Base-by-base conservation (phyloP, 371 early-diverging fungal genomes). In the Zychaea mexicana region DNA sequence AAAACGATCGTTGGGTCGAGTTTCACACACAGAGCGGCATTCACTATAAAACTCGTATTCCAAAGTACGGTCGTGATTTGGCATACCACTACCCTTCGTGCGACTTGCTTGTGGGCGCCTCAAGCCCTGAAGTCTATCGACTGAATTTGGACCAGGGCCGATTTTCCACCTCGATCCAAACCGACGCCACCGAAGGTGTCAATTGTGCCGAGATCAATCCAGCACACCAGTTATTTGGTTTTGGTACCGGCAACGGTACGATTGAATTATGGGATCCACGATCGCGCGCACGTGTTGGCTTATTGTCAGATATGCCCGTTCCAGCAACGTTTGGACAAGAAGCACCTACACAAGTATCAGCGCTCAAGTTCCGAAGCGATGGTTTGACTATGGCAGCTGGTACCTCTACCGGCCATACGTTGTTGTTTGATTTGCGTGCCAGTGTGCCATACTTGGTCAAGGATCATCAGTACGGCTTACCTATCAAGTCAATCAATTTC, bases 261-360 rank as follows among this genome's bases (percentile, higher is more conserved):
- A 87, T 97, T 21, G 98, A 97, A 80, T 94, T 97, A 71, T 98
- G 97, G 96, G 95, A 98, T 78, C 94, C 97, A 26, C 78, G 92
- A 54, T 87, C 90, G 17, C 79, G 92, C 17, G 81, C 88, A 6
- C 79, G 93, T 22, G 90, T 96, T 17, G 94, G 93, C 2, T 71
- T 81, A 42, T 72, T 88, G 66, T 79, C 79, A 33, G 68, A 78
- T 19, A 84, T 87, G 17, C 84, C 75, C 10, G 67, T 88, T 3
- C 85, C 87, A 7, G 78, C 78, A 12, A 74, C 74, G 32, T 76
- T 77, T 19, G 77, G 79, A 52, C 72, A 77, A n/a, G 71, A 67
- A 22, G 69, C 47, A 7, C 62, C 65, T 5, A 49, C 75, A 46
- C 79, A 83, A 55, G 85, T 96, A 52, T 85, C 95, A 15, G 83